Evolutionary conservation across 2,329 filamentous ascomycete genomes (phyloP).

Genomic region (Cadophora luteo-olivacea): DNA sequence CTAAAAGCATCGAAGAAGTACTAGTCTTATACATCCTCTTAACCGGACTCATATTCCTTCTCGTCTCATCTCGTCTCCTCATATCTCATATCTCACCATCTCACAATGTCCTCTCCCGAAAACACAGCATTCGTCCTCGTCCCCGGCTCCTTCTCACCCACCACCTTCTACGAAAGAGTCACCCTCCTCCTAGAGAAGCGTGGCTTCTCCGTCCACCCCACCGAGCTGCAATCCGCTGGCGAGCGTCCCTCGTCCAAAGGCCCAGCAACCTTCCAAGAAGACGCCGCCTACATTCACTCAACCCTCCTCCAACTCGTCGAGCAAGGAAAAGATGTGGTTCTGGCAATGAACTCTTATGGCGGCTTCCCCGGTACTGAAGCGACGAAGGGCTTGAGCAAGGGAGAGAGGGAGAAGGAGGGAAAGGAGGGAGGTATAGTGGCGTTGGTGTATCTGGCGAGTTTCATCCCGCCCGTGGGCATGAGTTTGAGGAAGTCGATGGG

Average conservation of each 20-base stretch:
- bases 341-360: conserved; percentile 49
- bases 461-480: conserved; percentile 17
- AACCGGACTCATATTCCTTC: neutral
- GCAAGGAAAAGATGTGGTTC: conserved; percentile 46
- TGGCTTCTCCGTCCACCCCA: conserved; percentile 15
- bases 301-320: conserved; percentile 41
- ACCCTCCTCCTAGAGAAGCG: conserved; percentile 16
- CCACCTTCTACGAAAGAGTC: conserved; percentile 25
- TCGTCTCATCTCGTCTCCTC: no score
- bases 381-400: conserved; percentile 46
- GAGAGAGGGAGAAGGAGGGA: conserved; percentile 45
- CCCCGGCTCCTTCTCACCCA: conserved; percentile 29
- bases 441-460: conserved; percentile 28
- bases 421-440: conserved; percentile 48
- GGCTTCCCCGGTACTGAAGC: conserved; percentile 46
- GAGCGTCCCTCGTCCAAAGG: neutral
- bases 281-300: conserved; percentile 45
- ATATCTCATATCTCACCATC: neutral
- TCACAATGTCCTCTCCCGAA: conserved; percentile 8
- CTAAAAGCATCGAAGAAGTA: no score
- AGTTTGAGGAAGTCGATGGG: conserved; percentile 18
- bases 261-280: conserved; percentile 44
- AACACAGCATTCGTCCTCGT: conserved; percentile 29
- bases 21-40: neutral
- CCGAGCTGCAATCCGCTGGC: conserved; percentile 24